Evolutionary conservation across 495 filamentous ascomycete species (phyloP), one percentile per base, ranked within the genome.

Genomic region (Aspergillus sclerotiicarbonarius): DNA sequence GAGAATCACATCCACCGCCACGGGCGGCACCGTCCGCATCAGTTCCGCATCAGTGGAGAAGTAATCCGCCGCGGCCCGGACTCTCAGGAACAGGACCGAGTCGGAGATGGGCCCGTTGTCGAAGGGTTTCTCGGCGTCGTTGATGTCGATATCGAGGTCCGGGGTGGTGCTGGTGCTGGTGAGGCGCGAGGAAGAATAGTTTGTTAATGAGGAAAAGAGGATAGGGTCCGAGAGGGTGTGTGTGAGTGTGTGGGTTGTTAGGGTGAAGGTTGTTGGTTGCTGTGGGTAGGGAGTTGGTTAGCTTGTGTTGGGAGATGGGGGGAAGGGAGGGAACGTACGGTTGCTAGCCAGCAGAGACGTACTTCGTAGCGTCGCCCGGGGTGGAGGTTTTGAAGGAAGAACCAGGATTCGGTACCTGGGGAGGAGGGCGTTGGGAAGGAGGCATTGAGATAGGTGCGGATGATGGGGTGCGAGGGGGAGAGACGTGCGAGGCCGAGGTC

Each of bases 321-420:
- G 33, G 54, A 47, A 44, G 46, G 8, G 31, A 43, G 56, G 21
- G 32, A 19, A 80, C 88, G 72, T 82, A 96, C 93, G 31, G 87
- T 95, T 44, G 94, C 94, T 60, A 89, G 78, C 94, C 94, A 98
- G 73, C 94, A 98, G 59, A 97, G 80, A 20, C 94, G 84, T 32
- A 96, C 84, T 76, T 98, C 94, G 77, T 98, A 96, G 58, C 92
- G 84, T 64, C 88, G 87, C 9, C 84, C 82, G 18, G 84, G 80
- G 18, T 70, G 79, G 50, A 98, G 80, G n/a, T 82, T 73, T 53
- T 91, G 82, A n/a, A 98, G 82, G 32, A 93, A 77, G 62, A 89
- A 83, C 94, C 94, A 97, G 39, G 91, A 86, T 31, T 87, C 75
- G 19, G 78, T 74, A 7, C 90, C 92, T n/a, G 78, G 80, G 5